A percentile compares a stretch with the other conserved stretches of the same genome.
Evolutionary conservation across 441 rosid genomes (phyloP).

Genomic region (Eruca vesicaria): DNA sequence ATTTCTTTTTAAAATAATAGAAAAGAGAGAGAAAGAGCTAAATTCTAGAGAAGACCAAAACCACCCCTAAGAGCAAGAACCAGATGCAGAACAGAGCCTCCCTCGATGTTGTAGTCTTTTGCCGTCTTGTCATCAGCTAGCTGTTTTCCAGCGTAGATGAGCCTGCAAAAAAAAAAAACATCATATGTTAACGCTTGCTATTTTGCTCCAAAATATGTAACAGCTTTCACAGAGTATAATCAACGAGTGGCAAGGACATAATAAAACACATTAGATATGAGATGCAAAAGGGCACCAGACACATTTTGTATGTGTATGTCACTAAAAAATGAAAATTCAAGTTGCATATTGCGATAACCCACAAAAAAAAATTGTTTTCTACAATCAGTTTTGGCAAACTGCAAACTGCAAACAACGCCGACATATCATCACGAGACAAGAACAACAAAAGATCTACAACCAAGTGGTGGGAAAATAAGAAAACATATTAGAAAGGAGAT

Average conservation of each 20-base stretch:
- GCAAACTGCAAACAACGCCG: too few relatives aligned
- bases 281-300: background rate
- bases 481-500: too few relatives aligned
- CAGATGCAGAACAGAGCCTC: conserved; percentile 96
- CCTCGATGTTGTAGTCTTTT: conserved; percentile 85
- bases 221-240: background rate
- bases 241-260: background rate
- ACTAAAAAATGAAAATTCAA: background rate
- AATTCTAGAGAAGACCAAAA: conserved; percentile 24
- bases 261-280: background rate
- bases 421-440: background rate
- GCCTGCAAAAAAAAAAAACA: conserved; percentile 45
- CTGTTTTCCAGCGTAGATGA: conserved; percentile 93
- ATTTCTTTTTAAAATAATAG: background rate
- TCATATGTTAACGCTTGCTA: background rate
- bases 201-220: too few relatives aligned
- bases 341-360: background rate
- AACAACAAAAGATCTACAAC: background rate
- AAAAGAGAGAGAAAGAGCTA: background rate
- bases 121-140: conserved; percentile 96
- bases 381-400: too few relatives aligned
- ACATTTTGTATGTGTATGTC: background rate
- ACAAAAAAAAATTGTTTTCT: background rate
- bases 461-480: too few relatives aligned
- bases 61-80: conserved; percentile 97